Percentiles rank a stretch among this genome's conserved stretches.
phyloP scores from a whole-genome alignment of 768 basidiomycete species.

The Tylopilus sp. region DNA sequence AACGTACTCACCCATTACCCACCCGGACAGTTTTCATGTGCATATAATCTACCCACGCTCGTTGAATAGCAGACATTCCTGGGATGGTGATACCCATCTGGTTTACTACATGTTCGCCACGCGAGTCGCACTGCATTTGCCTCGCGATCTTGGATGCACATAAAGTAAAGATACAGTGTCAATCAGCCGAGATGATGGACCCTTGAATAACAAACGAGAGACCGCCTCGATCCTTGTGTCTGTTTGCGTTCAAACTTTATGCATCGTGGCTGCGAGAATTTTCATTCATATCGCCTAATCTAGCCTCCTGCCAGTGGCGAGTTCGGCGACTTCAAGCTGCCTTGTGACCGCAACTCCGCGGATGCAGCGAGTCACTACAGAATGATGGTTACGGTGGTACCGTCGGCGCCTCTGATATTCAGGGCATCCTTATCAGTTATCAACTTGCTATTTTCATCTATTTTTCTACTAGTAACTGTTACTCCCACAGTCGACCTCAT shows the following conservation, averaged over 20 bases:
- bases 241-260: no score
- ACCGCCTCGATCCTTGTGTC: no score
- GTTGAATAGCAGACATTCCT: constrained; percentile 3
- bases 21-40: constrained; percentile 14
- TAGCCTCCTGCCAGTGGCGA: no score
- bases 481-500: neutral
- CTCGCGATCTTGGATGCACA: no score
- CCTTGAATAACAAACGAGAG: no score
- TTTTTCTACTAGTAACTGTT: neutral
- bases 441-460: neutral
- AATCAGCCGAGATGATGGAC: no score
- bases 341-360: neutral
- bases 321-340: no score
- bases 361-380: neutral
- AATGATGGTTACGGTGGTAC: no score
- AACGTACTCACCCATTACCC: no score
- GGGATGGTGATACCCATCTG: neutral
- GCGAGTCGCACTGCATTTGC: neutral
- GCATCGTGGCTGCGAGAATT: no score
- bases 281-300: neutral
- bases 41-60: constrained; percentile 17
- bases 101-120: neutral
- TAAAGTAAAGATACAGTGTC: no score
- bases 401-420: no score
- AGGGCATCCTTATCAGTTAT: constrained; percentile 5